Conservation (phyloP, 148 eudicot genomes). For the Persicaria maculosa region DNA sequence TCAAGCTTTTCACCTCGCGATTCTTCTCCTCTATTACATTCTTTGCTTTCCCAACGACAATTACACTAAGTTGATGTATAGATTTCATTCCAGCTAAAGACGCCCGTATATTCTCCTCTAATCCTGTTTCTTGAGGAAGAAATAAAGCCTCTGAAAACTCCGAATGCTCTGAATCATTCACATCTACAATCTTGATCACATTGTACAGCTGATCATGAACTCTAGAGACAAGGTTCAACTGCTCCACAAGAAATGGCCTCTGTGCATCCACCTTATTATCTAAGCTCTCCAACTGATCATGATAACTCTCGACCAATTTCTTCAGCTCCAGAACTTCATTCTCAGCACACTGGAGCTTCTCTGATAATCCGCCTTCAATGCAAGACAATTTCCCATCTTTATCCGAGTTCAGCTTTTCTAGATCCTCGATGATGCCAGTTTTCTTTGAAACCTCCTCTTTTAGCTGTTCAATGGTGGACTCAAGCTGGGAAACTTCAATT, state of each 20-base stretch:
- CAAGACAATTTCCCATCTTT: constrained; percentile 48
- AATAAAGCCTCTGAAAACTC: constrained; percentile 79
- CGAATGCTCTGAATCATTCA: constrained; percentile 47
- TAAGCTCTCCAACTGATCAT: constrained; percentile 35
- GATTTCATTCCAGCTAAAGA: constrained; percentile 88
- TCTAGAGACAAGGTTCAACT: constrained; percentile 52
- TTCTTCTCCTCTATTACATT: constrained; percentile 60
- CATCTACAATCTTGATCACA: constrained; percentile 72
- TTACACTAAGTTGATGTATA: constrained; percentile 51
- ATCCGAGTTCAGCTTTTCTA: constrained; percentile 51
- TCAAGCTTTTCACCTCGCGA: constrained; percentile 59
- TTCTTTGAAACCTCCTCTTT: constrained; percentile 63
- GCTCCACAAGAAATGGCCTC: constrained; percentile 66
- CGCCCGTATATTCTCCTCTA: constrained; percentile 84
- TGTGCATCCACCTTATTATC: constrained; percentile 56
- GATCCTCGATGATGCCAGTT: constrained; percentile 35
- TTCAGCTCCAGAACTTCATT: constrained; percentile 45
- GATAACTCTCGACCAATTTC: constrained; percentile 47
- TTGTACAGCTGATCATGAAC: constrained; percentile 66
- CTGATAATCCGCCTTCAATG: constrained; percentile 42
- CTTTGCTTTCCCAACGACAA: constrained; percentile 49
- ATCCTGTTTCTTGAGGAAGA: constrained; percentile 73
- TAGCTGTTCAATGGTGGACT: constrained; percentile 65
- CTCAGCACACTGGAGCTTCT: constrained; percentile 42
- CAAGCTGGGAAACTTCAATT: constrained; percentile 90